These are phyloP conservation scores for Arxiozyma slooffiae DNA, from an alignment of 1,139 yeast species.

Conservation along the genomic window DNA sequence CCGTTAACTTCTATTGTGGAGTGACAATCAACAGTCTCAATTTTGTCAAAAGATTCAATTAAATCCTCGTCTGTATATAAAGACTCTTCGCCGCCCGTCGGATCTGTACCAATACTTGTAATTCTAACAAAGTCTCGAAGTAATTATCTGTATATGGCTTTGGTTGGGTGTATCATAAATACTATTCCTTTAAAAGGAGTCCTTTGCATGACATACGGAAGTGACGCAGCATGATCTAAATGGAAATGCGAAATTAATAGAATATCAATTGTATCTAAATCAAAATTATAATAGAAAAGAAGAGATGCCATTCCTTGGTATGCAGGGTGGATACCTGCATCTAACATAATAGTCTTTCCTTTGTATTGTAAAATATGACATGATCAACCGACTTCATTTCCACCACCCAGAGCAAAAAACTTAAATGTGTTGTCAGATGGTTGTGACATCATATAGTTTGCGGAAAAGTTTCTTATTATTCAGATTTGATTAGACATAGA, in stretches of 20 bases:
- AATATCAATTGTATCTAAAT: constrained; percentile 75
- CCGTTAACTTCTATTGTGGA: constrained; percentile 86
- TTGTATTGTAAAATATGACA: constrained; percentile 88
- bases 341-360: constrained; percentile 94
- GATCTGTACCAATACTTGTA: constrained; percentile 55
- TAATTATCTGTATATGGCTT: constrained; percentile 94
- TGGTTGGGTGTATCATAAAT: constrained; percentile 98
- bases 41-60: constrained; percentile 73
- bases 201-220: constrained; percentile 96
- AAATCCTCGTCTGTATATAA: constrained; percentile 88
- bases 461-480: background rate
- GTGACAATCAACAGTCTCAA: constrained; percentile 91
- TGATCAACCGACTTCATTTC: constrained; percentile 94
- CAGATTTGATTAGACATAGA: background rate
- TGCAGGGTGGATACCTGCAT: constrained; percentile 98
- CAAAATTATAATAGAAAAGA: constrained; percentile 93
- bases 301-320: constrained; percentile 79
- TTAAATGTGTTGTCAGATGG: constrained; percentile 36
- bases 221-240: constrained; percentile 92
- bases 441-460: constrained; percentile 5
- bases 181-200: constrained; percentile 91
- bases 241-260: constrained; percentile 89
- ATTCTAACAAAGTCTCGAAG: constrained; percentile 90
- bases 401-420: constrained; percentile 98
- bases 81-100: constrained; percentile 34